These are phyloP conservation scores for Aspergillus viridinutans DNA, from an alignment of 2,329 filamentous ascomycete species.

Conservation along the genomic window DNA sequence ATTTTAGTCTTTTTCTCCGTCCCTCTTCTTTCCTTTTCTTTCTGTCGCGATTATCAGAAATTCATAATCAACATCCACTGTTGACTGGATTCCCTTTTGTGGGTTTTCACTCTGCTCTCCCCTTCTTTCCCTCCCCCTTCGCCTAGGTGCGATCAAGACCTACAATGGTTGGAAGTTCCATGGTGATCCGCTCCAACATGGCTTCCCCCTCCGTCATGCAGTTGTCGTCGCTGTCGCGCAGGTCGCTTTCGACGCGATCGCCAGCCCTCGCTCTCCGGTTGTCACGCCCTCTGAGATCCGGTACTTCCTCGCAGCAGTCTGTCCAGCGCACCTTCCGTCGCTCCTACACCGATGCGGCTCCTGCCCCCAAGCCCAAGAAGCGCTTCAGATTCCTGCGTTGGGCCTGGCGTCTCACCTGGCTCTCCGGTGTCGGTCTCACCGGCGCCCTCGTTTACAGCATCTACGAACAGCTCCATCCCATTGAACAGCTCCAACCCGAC, in stretches of 20 bases:
- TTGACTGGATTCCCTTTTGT: constrained; percentile 13
- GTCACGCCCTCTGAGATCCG: constrained; percentile 23
- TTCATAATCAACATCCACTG: constrained; percentile 1
- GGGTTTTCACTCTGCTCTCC: background rate
- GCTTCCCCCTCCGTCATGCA: constrained; percentile 28
- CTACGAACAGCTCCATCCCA: constrained; percentile 76
- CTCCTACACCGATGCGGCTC: constrained; percentile 49
- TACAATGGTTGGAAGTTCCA: constrained; percentile 34
- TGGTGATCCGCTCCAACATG: constrained; percentile 32
- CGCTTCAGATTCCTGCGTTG: constrained; percentile 70
- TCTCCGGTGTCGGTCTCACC: constrained; percentile 65
- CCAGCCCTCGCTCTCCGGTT: constrained; percentile 22
- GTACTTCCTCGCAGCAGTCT: constrained; percentile 17
- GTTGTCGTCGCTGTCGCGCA: constrained; percentile 35
- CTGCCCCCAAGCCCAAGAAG: constrained; percentile 45
- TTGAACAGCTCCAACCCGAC: constrained; percentile 73
- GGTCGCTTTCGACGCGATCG: constrained; percentile 29
- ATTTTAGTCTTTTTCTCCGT: too few species aligned
- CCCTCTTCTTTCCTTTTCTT: constrained; percentile 9
- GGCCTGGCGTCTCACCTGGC: constrained; percentile 77
- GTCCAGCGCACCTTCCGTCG: constrained; percentile 41
- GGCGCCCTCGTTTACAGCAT: constrained; percentile 75
- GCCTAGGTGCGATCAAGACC: constrained; percentile 20
- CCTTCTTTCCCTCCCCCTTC: constrained; percentile 4
- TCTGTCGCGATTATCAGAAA: constrained; percentile 5